Evolutionary conservation across 768 basidiomycete genomes (phyloP).

Genomic region (Mycena amicta): DNA sequence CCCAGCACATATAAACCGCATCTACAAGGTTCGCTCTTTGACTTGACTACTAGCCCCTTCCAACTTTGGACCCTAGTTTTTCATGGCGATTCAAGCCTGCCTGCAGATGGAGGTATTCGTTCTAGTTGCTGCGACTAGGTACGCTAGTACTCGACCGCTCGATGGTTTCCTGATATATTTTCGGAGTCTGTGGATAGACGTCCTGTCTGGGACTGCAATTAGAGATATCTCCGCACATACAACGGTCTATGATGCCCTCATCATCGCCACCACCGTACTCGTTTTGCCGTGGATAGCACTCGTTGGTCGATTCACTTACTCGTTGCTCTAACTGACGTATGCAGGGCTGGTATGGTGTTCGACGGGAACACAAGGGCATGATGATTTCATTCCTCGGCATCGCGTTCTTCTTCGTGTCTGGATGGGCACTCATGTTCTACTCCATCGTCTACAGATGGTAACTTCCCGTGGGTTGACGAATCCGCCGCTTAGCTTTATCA

Average conservation of each 20-base stretch:
- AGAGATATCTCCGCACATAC: constrained; percentile 43
- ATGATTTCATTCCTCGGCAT: constrained; percentile 48
- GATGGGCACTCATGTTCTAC: constrained; percentile 50
- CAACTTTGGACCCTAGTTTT: constrained; percentile 38
- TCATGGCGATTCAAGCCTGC: constrained; percentile 55
- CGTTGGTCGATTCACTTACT: constrained; percentile 35
- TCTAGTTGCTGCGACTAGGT: constrained; percentile 44
- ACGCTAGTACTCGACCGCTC: neutral
- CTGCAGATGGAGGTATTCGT: constrained; percentile 59
- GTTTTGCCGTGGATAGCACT: constrained; percentile 56
- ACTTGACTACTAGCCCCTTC: neutral
- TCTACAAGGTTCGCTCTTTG: constrained; percentile 45
- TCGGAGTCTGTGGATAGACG: constrained; percentile 56
- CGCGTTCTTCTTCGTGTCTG: constrained; percentile 37
- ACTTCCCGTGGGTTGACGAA: constrained; percentile 7
- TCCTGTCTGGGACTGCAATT: constrained; percentile 52
- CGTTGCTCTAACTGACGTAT: neutral
- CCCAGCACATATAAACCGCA: constrained; percentile 48
- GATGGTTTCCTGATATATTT: neutral
- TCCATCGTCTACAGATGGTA: constrained; percentile 48
- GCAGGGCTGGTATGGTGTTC: constrained; percentile 59
- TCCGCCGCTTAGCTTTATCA: constrained; percentile 22
- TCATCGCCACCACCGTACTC: constrained; percentile 46
- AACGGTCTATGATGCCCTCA: constrained; percentile 43
- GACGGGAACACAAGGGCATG: constrained; percentile 43